A percentile compares a stretch with the other conserved stretches of the same genome.
These are phyloP conservation scores for Lupinus albus DNA, from an alignment of 306 rosid species.

Conservation along the genomic window DNA sequence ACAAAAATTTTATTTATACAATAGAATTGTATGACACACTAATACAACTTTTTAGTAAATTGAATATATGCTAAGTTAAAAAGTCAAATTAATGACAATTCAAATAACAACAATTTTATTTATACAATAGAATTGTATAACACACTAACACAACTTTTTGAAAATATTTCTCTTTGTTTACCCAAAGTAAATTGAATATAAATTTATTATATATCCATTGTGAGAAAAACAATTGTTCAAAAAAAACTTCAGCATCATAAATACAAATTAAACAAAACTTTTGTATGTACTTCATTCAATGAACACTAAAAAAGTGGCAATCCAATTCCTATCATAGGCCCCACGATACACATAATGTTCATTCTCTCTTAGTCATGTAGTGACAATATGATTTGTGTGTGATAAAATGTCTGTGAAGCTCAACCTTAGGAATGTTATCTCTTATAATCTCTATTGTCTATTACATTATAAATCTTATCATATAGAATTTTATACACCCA, in stretches of 20 bases:
- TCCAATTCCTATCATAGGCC: slow-evolving; percentile 25
- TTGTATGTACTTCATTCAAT: not conserved
- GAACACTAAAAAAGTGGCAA: not conserved
- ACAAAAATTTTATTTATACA: no score
- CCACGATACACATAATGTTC: not conserved
- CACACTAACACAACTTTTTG: no score
- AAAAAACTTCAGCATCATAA: not conserved
- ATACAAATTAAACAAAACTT: slow-evolving; percentile 25
- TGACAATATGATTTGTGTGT: slow-evolving; percentile 36
- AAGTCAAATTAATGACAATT: no score
- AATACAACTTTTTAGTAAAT: no score
- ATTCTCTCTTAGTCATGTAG: slow-evolving; percentile 17
- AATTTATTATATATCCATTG: no score
- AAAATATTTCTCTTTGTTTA: no score
- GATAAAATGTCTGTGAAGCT: slow-evolving; percentile 42
- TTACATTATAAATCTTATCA: slow-evolving; percentile 31
- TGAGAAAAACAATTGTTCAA: no score
- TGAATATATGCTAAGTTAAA: no score
- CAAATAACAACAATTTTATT: no score
- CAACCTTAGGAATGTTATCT: slow-evolving; percentile 72
- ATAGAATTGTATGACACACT: no score
- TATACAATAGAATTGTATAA: no score
- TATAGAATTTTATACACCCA: slow-evolving; percentile 21
- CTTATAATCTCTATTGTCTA: not conserved
- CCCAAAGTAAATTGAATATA: no score